Evolutionary conservation across 1,284 basidiomycete genomes (phyloP).

Genomic region (Heliocybe sulcata): DNA sequence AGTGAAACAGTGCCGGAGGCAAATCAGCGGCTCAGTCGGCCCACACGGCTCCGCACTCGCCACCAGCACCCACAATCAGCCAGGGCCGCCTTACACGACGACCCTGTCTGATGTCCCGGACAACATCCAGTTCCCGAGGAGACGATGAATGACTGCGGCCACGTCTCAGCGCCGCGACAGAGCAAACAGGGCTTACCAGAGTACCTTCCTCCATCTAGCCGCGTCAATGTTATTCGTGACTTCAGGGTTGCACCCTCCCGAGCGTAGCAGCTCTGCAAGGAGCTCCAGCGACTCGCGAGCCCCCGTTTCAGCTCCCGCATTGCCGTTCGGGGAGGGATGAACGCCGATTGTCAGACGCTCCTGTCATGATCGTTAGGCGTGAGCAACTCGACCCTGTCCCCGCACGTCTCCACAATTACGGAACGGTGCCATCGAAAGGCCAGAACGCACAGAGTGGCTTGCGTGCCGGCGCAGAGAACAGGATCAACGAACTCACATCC

Average conservation of each 20-base stretch:
- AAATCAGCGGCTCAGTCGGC: too few species aligned
- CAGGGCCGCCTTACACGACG: too few species aligned
- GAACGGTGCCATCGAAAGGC: too few species aligned
- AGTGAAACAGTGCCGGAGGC: too few species aligned
- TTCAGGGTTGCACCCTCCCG: slow-evolving; percentile 26
- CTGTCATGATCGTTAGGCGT: slow-evolving; percentile 5
- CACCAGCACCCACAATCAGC: too few species aligned
- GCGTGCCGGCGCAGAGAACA: too few species aligned
- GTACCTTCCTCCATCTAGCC: slow-evolving; percentile 36
- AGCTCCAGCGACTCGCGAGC: slow-evolving; percentile 18
- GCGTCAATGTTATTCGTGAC: slow-evolving; percentile 29
- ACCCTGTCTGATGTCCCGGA: background rate
- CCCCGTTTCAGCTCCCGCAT: slow-evolving; percentile 10
- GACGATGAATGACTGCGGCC: background rate
- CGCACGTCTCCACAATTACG: too few species aligned
- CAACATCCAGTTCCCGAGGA: background rate
- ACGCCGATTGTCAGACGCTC: slow-evolving; percentile 27
- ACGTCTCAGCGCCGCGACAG: background rate
- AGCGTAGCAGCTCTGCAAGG: slow-evolving; percentile 24
- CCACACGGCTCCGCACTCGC: too few species aligned
- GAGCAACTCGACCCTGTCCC: background rate
- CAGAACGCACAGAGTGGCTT: too few species aligned
- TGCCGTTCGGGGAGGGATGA: slow-evolving; percentile 13
- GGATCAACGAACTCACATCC: slow-evolving; percentile 15
- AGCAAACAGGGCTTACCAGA: slow-evolving; percentile 23